A percentile compares a stretch with the other conserved stretches of the same genome.
These are phyloP conservation scores for Fraxinus sp. DNA, from an alignment of 305 asterid species.

Conservation along the genomic window DNA sequence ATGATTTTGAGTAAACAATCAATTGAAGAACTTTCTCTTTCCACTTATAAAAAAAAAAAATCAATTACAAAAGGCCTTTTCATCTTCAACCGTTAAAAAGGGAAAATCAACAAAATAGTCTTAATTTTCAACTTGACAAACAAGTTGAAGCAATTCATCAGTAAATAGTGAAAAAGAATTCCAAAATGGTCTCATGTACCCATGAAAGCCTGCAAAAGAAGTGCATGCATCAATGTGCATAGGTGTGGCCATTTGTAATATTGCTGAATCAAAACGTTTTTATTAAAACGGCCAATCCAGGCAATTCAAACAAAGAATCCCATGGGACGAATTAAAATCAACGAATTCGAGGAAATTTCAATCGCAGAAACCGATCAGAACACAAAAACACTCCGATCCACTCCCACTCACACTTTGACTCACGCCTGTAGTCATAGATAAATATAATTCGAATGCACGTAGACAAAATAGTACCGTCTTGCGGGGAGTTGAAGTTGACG, in stretches of 20 bases:
- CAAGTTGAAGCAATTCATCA: neutral
- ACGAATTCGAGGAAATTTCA: conserved; percentile 4
- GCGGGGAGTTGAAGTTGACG: conserved; percentile 62
- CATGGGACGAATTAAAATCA: conserved; percentile 19
- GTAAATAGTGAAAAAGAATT: neutral
- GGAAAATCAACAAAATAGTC: neutral
- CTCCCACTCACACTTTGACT: conserved; percentile 16
- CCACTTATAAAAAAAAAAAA: neutral
- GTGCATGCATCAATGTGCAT: conserved; percentile 14
- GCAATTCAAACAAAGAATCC: neutral
- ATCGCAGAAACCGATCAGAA: conserved; percentile 12
- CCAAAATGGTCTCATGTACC: neutral
- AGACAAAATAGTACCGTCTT: conserved; percentile 52
- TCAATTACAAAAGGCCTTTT: neutral
- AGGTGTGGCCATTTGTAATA: neutral
- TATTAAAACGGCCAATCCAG: conserved; percentile 5
- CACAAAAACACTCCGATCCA: conserved; percentile 22
- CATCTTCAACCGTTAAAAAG: neutral
- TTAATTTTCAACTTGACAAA: neutral
- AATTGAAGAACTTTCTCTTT: neutral
- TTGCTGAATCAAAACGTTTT: neutral
- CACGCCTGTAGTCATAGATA: neutral
- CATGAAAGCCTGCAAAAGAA: conserved; percentile 6
- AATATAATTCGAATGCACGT: conserved; percentile 15
- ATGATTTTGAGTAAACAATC: neutral